A percentile compares a stretch with the other conserved stretches of the same genome.
phyloP scores from a whole-genome alignment of 148 eudicot genomes.

The Vaccinium corymbosum region DNA sequence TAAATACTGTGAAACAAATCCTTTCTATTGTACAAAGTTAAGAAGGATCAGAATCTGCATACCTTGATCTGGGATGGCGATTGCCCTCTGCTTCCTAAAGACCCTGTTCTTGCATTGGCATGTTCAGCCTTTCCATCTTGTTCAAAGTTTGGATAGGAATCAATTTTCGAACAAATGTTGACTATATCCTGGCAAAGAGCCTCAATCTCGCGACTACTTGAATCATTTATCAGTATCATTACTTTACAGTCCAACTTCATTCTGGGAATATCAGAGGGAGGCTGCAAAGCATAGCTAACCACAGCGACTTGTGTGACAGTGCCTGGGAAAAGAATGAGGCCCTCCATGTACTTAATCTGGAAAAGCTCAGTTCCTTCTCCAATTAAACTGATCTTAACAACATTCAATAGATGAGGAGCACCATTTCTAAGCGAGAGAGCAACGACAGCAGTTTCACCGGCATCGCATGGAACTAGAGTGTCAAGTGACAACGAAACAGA shows the following conservation, averaged over 20 bases:
- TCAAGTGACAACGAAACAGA: slow-evolving; percentile 45
- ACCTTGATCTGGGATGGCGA: slow-evolving; percentile 46
- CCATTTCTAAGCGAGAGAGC: slow-evolving; percentile 50
- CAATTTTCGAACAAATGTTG: slow-evolving; percentile 34
- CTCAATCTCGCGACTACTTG: slow-evolving; percentile 44
- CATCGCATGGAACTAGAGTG: slow-evolving; percentile 34
- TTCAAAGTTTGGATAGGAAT: slow-evolving; percentile 22
- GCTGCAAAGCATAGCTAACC: slow-evolving; percentile 32
- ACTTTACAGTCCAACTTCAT: slow-evolving; percentile 42
- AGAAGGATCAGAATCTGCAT: slow-evolving; percentile 16
- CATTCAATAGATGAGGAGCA: slow-evolving; percentile 43
- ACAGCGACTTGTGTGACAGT: slow-evolving; percentile 58
- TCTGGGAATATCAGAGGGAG: slow-evolving; percentile 21
- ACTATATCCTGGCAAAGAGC: slow-evolving; percentile 54
- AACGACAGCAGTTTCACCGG: slow-evolving; percentile 37
- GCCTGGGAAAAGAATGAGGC: slow-evolving; percentile 68
- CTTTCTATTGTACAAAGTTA: not conserved
- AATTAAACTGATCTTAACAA: slow-evolving; percentile 40
- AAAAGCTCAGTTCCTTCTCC: slow-evolving; percentile 40
- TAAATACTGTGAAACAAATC: not conserved
- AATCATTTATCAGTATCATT: slow-evolving; percentile 54
- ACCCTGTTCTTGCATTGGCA: slow-evolving; percentile 22
- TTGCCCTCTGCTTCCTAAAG: slow-evolving; percentile 22
- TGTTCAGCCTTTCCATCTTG: slow-evolving; percentile 26
- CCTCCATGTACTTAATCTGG: slow-evolving; percentile 53